Base-by-base conservation (phyloP, 768 basidiomycete species). In the Suillus alpinus region DNA sequence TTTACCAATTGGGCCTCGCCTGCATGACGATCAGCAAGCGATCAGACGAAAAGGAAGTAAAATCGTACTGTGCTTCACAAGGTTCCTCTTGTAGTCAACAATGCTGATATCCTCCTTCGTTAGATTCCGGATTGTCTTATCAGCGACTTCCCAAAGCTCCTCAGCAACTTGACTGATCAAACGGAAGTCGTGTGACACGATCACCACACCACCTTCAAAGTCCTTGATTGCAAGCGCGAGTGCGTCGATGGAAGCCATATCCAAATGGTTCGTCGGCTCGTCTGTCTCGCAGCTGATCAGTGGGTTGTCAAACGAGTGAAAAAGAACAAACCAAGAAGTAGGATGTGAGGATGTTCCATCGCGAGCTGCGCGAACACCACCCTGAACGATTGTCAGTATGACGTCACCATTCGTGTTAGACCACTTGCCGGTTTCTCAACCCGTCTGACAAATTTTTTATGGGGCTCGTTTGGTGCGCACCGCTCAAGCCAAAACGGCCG, bases 131-230 rank as follows among this genome's bases (percentile, higher is more conserved):
- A 99, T 94, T 71, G 92, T 94, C 77, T 89, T 89, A 73, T 94
- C 84, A 71, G 94, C 93, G 58, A 99, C 97, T 75, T 99, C 97
- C 97, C 97, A 99, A 8, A 99, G 87, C 74, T 98, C 96, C 72
- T 98, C 92, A 41, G 96, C 97, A 40, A 99, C 96, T 78, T 98
- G 95, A 55, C 90, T 91, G 76, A 98, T 98, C 65, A 98, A 86
- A 92, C 96, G 92, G 91, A 99, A 99, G 77, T 99, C 96, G 80
- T 98, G 97, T 52, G 95, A 98, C 65, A 99, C 97, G 73, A 99
- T 98, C 67, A 98, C 97, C 43, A 99, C 97, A 69, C 97, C 96
- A 62, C 97, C 97, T 70, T 92, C 90, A 73, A 93, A 99, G 71
- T 92, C 92, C 75, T 96, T 97, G 82, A 99, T 98, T 55, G 97